A percentile compares a stretch with the other conserved stretches of the same genome.
These are phyloP conservation scores for Moricandia moricandioides DNA, from an alignment of 345 rosid genomes.

Conservation along the genomic window DNA sequence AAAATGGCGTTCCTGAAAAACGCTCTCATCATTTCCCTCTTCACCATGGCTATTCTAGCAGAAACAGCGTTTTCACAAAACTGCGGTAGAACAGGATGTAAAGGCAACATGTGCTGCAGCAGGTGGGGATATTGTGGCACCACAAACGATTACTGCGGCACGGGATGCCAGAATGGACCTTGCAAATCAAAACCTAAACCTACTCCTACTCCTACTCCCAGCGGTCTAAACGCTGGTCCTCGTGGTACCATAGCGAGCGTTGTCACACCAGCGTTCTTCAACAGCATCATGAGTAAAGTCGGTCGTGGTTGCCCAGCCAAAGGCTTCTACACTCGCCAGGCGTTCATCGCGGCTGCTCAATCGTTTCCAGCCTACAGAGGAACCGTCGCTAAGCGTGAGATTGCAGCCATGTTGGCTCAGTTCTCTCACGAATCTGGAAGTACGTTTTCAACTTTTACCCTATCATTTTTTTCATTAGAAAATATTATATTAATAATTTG, in stretches of 20 bases:
- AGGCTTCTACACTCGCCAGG: conserved; percentile 47
- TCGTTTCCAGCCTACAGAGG: conserved; percentile 33
- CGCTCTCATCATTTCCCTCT: conserved; percentile 19
- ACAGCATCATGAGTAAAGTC: conserved; percentile 42
- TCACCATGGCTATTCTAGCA: conserved; percentile 19
- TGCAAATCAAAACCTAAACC: conserved; percentile 28
- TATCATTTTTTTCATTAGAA: no score
- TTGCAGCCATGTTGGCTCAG: conserved; percentile 56
- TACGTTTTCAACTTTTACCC: conserved; percentile 27
- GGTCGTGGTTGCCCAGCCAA: conserved; percentile 42
- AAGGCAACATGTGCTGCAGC: conserved; percentile 37
- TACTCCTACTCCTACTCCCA: conserved; percentile 15
- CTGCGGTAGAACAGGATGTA: conserved; percentile 30
- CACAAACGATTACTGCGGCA: conserved; percentile 33
- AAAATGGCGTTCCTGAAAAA: conserved; percentile 24
- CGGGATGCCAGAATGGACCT: conserved; percentile 37
- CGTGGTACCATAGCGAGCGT: conserved; percentile 41
- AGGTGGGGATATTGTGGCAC: conserved; percentile 37
- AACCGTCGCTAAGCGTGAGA: conserved; percentile 51
- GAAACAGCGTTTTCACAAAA: conserved; percentile 30
- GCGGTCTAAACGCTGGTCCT: conserved; percentile 33
- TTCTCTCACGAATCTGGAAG: conserved; percentile 55
- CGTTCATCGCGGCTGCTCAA: conserved; percentile 34
- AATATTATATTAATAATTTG: not conserved
- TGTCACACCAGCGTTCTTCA: conserved; percentile 48